Evolutionary conservation across 73 alveolate genomes (phyloP).

Genomic region (Diophrys appendiculata): DNA sequence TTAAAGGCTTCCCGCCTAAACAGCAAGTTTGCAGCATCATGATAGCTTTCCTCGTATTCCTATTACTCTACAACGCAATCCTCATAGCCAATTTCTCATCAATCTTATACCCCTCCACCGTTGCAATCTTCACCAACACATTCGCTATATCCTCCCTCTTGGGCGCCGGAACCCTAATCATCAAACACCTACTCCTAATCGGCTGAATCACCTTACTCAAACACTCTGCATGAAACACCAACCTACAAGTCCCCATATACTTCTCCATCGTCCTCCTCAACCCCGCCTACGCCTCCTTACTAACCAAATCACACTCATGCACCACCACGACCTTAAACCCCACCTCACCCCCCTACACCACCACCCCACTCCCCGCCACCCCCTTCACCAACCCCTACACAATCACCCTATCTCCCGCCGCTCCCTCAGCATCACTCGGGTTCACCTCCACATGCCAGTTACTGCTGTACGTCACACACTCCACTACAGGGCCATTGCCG

Average conservation of each 20-base stretch:
- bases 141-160: constrained; percentile 61
- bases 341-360: constrained; percentile 67
- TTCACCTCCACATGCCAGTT: constrained; percentile 91
- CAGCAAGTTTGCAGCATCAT: constrained; percentile 62
- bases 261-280: constrained; percentile 98
- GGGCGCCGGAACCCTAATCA: constrained; percentile 95
- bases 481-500: constrained; percentile 54
- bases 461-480: constrained; percentile 83
- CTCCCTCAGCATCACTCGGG: constrained; percentile 94
- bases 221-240: constrained; percentile 84
- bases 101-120: constrained; percentile 63
- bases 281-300: constrained; percentile 96
- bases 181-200: constrained; percentile 91
- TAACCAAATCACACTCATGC: constrained; percentile 90
- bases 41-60: constrained; percentile 85
- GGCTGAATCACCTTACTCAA: constrained; percentile 92
- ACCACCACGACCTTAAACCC: constrained; percentile 91
- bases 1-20: constrained; percentile 14
- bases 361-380: constrained; percentile 83
- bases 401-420: constrained; percentile 89
- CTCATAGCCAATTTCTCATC: constrained; percentile 54
- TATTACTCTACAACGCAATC: constrained; percentile 65
- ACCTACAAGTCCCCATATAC: constrained; percentile 93
- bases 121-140: constrained; percentile 64
- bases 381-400: constrained; percentile 92